Conservation (phyloP, 129 eudicot species). For the Flaveria ramosissima region DNA sequence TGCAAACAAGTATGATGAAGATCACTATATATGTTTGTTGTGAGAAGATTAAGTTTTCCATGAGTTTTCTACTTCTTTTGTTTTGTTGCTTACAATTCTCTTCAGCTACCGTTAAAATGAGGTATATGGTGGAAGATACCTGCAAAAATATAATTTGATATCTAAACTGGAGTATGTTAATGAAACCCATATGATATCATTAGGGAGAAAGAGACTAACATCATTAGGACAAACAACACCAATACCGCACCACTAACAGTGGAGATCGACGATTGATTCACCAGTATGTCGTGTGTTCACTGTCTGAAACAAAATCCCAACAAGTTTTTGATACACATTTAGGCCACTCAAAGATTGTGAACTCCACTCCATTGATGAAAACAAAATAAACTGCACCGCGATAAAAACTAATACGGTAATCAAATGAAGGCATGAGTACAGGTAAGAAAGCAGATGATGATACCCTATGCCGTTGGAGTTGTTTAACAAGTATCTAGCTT, state of each 20-base stretch:
- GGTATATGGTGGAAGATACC: constrained; percentile 84
- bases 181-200: neutral
- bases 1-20: constrained; percentile 52
- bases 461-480: constrained; percentile 31
- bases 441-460: constrained; percentile 43
- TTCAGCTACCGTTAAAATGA: constrained; percentile 40
- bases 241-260: constrained; percentile 50
- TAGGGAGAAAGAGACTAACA: constrained; percentile 35
- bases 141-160: constrained; percentile 16
- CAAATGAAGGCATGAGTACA: constrained; percentile 24
- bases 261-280: constrained; percentile 55
- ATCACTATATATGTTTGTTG: constrained; percentile 54
- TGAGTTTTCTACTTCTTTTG: neutral
- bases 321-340: constrained; percentile 42
- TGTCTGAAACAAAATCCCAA: constrained; percentile 47
- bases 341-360: constrained; percentile 40
- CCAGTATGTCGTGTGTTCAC: constrained; percentile 63
- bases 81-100: constrained; percentile 20
- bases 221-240: constrained; percentile 55
- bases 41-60: constrained; percentile 47
- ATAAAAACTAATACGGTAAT: constrained; percentile 51
- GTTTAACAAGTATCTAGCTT: constrained; percentile 45
- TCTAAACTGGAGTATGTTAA: neutral
- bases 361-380: constrained; percentile 60
- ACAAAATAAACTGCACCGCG: constrained; percentile 40